Evolutionary conservation across 2,329 filamentous ascomycete species (phyloP), one percentile per base, ranked within the genome.

Genomic region (Exutisphaerella laricina): DNA sequence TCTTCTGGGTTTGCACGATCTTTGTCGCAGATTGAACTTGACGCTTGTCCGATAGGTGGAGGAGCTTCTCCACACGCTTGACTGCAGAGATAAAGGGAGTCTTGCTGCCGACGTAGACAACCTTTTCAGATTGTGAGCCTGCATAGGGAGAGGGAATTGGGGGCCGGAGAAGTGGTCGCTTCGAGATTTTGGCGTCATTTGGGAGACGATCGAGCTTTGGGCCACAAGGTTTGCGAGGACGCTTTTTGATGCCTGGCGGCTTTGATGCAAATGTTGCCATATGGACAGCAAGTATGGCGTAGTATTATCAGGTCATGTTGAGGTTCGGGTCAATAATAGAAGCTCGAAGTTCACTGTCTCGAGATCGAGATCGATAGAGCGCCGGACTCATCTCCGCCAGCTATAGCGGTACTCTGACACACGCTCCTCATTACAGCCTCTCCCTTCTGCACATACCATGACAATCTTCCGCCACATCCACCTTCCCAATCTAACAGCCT

Each of bases 21-120:
- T 51, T 53, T 1, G 63, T 58, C 3, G 59, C 60, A 2, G 64
- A 62, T 50, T 72, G 69, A 3, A 68, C 67, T 0, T 68, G 66
- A 17, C 76, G 71, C 40, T 75, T 74, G 2, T 75, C 68, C 3
- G 75, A 71, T 26, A 74, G 70, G 32, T 76, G 69, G 3, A 88
- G 77, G 1, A 80, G 73, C 46, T 78, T 78, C 47, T 78, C 76
- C 10, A 81, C 75, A 38, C 83, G 80, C 55, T 79, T 79, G 9
- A 85, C 73, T 4, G 78, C 71, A 8, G 82, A 77, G 64, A 86
- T 77, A 68, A 86, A 85, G 5, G 81, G 79, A 0, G 82, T 80
- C 26, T 70, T 70, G 29, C 75, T 66, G 26, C 78, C 79, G 44
- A 88, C 70, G 67, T 87, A 86, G 62, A 88, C 70, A 47, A 76